These are phyloP conservation scores for Pestalotiopsis sp. DNA, from an alignment of 2,329 filamentous ascomycete genomes.

Conservation along the genomic window DNA sequence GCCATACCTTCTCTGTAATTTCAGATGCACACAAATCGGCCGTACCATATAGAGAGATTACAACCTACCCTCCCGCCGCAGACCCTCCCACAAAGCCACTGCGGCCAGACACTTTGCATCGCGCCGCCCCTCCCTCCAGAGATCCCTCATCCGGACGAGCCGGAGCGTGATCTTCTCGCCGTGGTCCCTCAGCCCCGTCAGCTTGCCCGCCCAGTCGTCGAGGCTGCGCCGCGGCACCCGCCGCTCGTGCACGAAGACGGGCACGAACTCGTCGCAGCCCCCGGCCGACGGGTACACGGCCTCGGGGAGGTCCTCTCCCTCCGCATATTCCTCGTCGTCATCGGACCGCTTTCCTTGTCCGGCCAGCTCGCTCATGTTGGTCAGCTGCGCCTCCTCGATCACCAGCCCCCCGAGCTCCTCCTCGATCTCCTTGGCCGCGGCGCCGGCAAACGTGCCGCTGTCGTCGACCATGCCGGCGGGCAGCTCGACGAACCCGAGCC, in stretches of 20 bases:
- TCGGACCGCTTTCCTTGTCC: constrained; percentile 25
- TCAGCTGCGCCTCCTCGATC: constrained; percentile 50
- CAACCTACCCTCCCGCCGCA: constrained; percentile 45
- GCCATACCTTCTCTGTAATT: too few species aligned
- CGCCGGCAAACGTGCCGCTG: constrained; percentile 55
- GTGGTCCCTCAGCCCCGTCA: constrained; percentile 59
- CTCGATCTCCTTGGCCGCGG: constrained; percentile 61
- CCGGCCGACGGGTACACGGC: constrained; percentile 62
- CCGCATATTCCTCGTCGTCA: neutral
- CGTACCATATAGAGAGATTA: neutral
- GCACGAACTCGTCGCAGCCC: constrained; percentile 63
- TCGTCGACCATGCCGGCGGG: constrained; percentile 64
- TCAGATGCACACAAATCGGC: too few species aligned
- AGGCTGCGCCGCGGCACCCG: constrained; percentile 52
- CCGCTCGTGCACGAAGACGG: constrained; percentile 59
- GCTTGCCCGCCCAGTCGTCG: constrained; percentile 56
- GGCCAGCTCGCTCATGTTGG: constrained; percentile 55
- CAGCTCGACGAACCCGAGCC: constrained; percentile 57
- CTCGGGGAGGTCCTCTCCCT: constrained; percentile 34
- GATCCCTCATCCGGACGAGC: constrained; percentile 56
- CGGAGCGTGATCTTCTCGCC: constrained; percentile 66
- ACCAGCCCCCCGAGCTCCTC: constrained; percentile 58
- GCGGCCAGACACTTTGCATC: constrained; percentile 64
- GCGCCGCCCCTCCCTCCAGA: constrained; percentile 59
- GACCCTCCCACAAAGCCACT: constrained; percentile 59